Evolutionary conservation across 352 stramenopile species (phyloP).

Genomic region (Phytopythium boreale): DNA sequence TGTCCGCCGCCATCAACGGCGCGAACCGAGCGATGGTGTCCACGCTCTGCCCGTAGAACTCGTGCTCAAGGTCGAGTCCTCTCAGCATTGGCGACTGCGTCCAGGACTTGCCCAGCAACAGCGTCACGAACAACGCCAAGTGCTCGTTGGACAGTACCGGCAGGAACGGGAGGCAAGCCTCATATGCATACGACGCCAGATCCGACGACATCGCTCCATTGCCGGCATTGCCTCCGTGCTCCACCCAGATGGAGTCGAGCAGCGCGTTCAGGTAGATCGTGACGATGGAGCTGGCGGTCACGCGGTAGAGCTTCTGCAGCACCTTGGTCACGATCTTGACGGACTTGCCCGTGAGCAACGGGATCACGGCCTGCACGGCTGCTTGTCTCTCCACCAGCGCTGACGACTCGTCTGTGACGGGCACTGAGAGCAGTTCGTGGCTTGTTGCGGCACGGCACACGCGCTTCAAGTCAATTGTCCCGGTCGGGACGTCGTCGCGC

Average conservation of each 20-base stretch:
- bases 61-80: slow-evolving; percentile 21
- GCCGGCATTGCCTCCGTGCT: slow-evolving; percentile 19
- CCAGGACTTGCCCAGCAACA: slow-evolving; percentile 38
- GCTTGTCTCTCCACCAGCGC: slow-evolving; percentile 11
- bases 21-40: slow-evolving; percentile 32
- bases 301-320: slow-evolving; percentile 58
- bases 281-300: slow-evolving; percentile 59
- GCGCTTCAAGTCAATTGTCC: slow-evolving; percentile 50
- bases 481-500: slow-evolving; percentile 8
- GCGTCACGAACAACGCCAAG: slow-evolving; percentile 48
- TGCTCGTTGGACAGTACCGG: slow-evolving; percentile 67
- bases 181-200: slow-evolving; percentile 63
- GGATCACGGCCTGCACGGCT: slow-evolving; percentile 41
- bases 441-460: slow-evolving; percentile 37
- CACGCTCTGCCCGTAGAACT: slow-evolving; percentile 58
- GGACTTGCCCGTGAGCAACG: slow-evolving; percentile 51
- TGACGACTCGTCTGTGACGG: background rate
- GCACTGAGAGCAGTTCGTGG: slow-evolving; percentile 22
- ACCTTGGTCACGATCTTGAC: slow-evolving; percentile 78
- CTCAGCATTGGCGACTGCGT: slow-evolving; percentile 11
- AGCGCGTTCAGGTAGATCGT: slow-evolving; percentile 62
- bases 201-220: slow-evolving; percentile 24
- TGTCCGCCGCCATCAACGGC: slow-evolving; percentile 30
- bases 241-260: slow-evolving; percentile 39
- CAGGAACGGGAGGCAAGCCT: slow-evolving; percentile 59